A percentile compares a stretch with the other conserved stretches of the same genome.
Conservation (phyloP, 805 yeast genomes). For the Zygosaccharomyces lentus region DNA sequence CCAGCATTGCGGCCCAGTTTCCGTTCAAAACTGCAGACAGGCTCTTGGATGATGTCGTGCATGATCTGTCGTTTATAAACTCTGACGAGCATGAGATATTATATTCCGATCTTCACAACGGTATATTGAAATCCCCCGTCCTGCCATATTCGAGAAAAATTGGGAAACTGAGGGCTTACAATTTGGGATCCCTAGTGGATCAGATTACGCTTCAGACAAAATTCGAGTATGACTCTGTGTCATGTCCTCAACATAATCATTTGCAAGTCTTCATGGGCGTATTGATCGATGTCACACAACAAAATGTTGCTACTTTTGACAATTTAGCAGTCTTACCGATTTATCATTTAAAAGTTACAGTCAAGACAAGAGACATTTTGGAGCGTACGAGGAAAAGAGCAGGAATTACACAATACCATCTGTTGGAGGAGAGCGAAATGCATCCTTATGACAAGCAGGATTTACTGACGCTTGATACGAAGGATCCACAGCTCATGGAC, state of each 20-base stretch:
- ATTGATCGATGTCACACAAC: slow-evolving; percentile 20
- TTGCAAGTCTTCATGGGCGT: slow-evolving; percentile 33
- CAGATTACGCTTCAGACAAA: slow-evolving; percentile 31
- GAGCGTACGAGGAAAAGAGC: slow-evolving; percentile 30
- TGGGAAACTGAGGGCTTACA: slow-evolving; percentile 18
- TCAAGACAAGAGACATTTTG: slow-evolving; percentile 30
- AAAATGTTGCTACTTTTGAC: slow-evolving; percentile 11
- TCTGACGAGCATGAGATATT: slow-evolving; percentile 11
- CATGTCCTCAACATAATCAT: slow-evolving; percentile 29
- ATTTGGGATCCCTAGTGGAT: slow-evolving; percentile 29
- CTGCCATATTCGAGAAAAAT: slow-evolving; percentile 32
- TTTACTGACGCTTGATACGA: slow-evolving; percentile 16
- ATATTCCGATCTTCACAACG: slow-evolving; percentile 14
- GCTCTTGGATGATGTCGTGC: slow-evolving; percentile 58
- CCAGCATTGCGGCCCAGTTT: slow-evolving; percentile 14
- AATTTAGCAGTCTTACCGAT: slow-evolving; percentile 20
- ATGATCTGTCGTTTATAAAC: slow-evolving; percentile 37
- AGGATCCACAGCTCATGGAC: slow-evolving; percentile 40
- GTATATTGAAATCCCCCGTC: slow-evolving; percentile 32
- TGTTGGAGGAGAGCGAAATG: slow-evolving; percentile 23
- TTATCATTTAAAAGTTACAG: slow-evolving; percentile 36
- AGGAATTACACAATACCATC: slow-evolving; percentile 35
- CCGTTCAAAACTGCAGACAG: slow-evolving; percentile 64
- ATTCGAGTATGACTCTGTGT: slow-evolving; percentile 25
- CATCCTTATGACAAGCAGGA: slow-evolving; percentile 35